phyloP scores from a whole-genome alignment of 208 protist genomes.

The Acanthamoeba divionensis region DNA sequence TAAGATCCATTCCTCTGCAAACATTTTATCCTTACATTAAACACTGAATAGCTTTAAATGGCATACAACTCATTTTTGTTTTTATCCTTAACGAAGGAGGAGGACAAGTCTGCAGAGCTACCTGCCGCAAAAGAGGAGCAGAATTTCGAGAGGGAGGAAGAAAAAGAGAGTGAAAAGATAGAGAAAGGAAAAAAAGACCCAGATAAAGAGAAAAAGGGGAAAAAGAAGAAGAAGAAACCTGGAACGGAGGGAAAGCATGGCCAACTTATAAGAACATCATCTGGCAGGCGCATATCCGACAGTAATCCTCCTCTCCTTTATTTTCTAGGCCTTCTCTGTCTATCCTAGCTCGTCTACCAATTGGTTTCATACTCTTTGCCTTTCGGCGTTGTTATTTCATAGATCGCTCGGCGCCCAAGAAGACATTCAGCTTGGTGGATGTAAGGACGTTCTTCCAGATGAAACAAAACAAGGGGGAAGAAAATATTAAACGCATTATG shows the following conservation, averaged over 20 bases:
- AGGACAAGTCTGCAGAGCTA: too few relatives aligned
- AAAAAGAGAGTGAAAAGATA: too few relatives aligned
- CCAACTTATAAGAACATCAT: not conserved
- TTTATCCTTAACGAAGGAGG: too few relatives aligned
- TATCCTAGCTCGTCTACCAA: not conserved
- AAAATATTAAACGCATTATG: too few relatives aligned
- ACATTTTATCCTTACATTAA: too few relatives aligned
- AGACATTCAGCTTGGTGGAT: slow-evolving; percentile 19
- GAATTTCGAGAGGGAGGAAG: too few relatives aligned
- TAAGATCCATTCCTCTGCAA: too few relatives aligned
- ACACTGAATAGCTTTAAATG: too few relatives aligned
- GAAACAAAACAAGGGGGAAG: not conserved
- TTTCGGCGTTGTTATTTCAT: not conserved
- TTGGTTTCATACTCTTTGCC: not conserved
- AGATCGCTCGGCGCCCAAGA: not conserved
- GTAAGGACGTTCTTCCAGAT: slow-evolving; percentile 9
- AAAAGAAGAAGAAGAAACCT: not conserved
- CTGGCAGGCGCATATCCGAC: not conserved
- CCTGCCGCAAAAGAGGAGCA: too few relatives aligned
- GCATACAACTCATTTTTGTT: too few relatives aligned
- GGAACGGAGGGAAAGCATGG: not conserved
- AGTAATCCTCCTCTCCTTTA: not conserved
- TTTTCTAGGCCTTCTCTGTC: not conserved
- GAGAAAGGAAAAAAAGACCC: too few relatives aligned
- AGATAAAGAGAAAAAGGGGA: not conserved